Percentiles rank a stretch among this genome's conserved stretches.
phyloP scores from a whole-genome alignment of 2,329 filamentous ascomycete genomes.

The Xylariales sp. region DNA sequence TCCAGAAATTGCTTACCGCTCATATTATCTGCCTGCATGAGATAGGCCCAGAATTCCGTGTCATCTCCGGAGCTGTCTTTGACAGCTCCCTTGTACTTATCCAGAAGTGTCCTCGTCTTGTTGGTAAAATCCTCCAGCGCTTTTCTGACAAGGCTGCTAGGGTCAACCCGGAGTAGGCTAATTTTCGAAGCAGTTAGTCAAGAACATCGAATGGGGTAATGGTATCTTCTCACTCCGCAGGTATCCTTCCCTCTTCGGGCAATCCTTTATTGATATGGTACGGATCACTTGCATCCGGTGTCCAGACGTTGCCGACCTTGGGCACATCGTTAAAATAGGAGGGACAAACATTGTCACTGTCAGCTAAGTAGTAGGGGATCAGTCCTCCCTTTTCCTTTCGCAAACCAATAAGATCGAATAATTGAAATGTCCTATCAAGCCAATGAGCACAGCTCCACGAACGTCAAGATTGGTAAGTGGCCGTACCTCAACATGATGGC shows the following conservation, averaged over 20 bases:
- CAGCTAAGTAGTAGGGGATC: slow-evolving; percentile 1
- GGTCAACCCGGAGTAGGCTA: not conserved
- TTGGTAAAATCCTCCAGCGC: not conserved
- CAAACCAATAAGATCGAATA: slow-evolving; percentile 3
- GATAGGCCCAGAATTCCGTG: slow-evolving; percentile 6
- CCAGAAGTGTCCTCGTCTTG: not conserved
- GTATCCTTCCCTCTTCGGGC: not conserved
- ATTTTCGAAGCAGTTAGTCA: not conserved
- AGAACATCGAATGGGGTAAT: not conserved
- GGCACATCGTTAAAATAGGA: not conserved
- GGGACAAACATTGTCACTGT: not conserved
- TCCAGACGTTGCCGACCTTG: not conserved
- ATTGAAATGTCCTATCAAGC: not conserved
- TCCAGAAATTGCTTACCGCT: no score
- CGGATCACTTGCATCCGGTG: not conserved
- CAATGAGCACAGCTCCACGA: slow-evolving; percentile 8
- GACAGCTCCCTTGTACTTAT: slow-evolving; percentile 7
- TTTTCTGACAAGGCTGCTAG: not conserved
- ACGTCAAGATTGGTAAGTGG: not conserved
- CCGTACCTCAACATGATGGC: slow-evolving; percentile 14
- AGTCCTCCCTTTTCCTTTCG: not conserved
- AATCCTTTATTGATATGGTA: not conserved
- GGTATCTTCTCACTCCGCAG: not conserved
- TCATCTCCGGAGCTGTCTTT: slow-evolving; percentile 2
- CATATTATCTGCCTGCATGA: slow-evolving; percentile 13